Percentiles rank a stretch among this genome's conserved stretches.
Evolutionary conservation across 2,329 filamentous ascomycete species (phyloP).

Genomic region (Emmonsiellopsis sp.): DNA sequence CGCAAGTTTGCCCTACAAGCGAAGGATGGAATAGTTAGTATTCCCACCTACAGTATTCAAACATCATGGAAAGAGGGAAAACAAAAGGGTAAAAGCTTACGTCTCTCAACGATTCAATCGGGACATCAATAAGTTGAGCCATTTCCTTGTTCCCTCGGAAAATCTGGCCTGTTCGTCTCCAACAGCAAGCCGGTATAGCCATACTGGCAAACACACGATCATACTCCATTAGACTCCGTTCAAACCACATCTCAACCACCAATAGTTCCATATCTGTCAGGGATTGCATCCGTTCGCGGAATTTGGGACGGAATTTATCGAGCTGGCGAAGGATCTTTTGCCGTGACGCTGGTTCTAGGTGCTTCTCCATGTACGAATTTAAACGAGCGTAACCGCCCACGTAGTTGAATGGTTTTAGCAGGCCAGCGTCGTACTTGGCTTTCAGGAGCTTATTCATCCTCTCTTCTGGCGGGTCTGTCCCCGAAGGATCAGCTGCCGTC

Average conservation of each 20-base stretch:
- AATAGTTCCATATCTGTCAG: slow-evolving; percentile 91
- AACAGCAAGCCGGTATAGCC: slow-evolving; percentile 96
- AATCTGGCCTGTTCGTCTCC: slow-evolving; percentile 93
- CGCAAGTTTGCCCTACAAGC: slow-evolving; percentile 71
- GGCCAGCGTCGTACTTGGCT: slow-evolving; percentile 90
- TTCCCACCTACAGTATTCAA: slow-evolving; percentile 2
- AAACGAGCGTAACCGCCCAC: slow-evolving; percentile 89
- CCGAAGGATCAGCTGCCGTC: slow-evolving; percentile 88
- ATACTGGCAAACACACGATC: slow-evolving; percentile 98
- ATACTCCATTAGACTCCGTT: slow-evolving; percentile 91
- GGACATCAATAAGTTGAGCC: slow-evolving; percentile 90
- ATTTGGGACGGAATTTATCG: slow-evolving; percentile 88
- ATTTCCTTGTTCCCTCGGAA: slow-evolving; percentile 98
- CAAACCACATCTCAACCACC: slow-evolving; percentile 98
- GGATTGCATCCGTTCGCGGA: slow-evolving; percentile 85
- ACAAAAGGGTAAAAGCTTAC: slow-evolving; percentile 44
- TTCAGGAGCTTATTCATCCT: slow-evolving; percentile 89
- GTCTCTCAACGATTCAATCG: slow-evolving; percentile 82
- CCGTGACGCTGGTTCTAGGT: slow-evolving; percentile 72
- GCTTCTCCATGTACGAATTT: slow-evolving; percentile 81
- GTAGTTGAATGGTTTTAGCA: slow-evolving; percentile 96
- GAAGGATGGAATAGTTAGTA: slow-evolving; percentile 1
- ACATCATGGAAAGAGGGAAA: background rate
- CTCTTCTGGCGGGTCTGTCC: slow-evolving; percentile 77
- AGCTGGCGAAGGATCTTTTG: slow-evolving; percentile 88